Evolutionary conservation across 208 protist genomes (phyloP), one percentile per base, ranked within the genome.

Genomic region (Trypanosoma rangeli): DNA sequence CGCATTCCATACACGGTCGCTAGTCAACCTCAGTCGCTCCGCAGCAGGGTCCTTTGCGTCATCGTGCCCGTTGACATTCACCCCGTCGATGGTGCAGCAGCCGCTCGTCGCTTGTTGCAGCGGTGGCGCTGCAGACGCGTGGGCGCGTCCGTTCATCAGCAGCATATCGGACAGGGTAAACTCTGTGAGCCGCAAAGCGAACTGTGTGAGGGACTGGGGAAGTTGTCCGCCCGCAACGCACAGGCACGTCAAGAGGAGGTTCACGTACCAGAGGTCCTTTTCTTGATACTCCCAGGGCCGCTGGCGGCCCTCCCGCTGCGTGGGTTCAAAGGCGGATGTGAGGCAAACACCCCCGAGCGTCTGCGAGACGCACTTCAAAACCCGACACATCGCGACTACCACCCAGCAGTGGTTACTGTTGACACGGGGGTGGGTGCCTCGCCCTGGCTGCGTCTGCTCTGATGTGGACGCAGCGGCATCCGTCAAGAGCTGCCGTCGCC

Each of bases 221-320:
- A 71, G 1, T 18, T 37, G n/a, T n/a, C 44, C 57, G 5, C 56
- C 56, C 10, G 44, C 57, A 24, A 64, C 20, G 44, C 57, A 71
- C 13, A 56, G 54, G 48, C 29, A 71, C 20, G 46, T 62, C 31
- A 71, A 26, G 8, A 71, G 48, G 9, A 71, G 22, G 54, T 71
- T 71, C 20, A 71, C 49, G 49, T 58, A 71, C 9, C 57, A 71
- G 37, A 35, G 55, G 54, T 70, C 66, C 22, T 64, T 57, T 31
- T 53, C 49, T 53, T 53, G 49, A 24, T 53, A 53, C 49, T 1
- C 7, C 49, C 9, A 1, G 33, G 20, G 13, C 39, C 66, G 55
- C 4, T 13, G 15, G 24, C 0, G n/a, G 1, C 35, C 33, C 0
- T 22, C 9, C 28, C 16, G 28, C 31, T 58, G n/a, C 20, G 8